A percentile compares a stretch with the other conserved stretches of the same genome.
These are phyloP conservation scores for Pythium scleroteichum DNA, from an alignment of 352 stramenopile species.

Conservation along the genomic window DNA sequence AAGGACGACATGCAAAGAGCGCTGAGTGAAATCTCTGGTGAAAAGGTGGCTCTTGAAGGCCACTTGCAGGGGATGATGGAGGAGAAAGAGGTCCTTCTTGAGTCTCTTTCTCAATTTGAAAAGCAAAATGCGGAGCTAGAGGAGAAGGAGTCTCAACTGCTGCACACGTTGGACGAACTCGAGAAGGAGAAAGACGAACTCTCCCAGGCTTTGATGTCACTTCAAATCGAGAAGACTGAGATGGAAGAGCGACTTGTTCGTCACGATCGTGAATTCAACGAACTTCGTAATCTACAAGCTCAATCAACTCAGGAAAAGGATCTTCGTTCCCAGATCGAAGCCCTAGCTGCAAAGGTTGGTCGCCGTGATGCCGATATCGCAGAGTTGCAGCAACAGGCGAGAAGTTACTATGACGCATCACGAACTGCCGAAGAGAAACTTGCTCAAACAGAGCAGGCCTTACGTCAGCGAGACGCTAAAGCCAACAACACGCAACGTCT, in stretches of 20 bases:
- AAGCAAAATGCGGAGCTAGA: slow-evolving; percentile 55
- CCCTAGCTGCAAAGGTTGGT: slow-evolving; percentile 8
- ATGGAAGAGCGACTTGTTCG: slow-evolving; percentile 8
- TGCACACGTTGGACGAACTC: slow-evolving; percentile 15
- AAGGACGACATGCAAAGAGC: slow-evolving; percentile 66
- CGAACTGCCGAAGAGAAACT: slow-evolving; percentile 13
- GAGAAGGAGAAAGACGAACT: slow-evolving; percentile 26
- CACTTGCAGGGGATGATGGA: slow-evolving; percentile 40
- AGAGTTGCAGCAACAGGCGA: slow-evolving; percentile 18
- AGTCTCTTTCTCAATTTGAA: slow-evolving; percentile 45
- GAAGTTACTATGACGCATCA: slow-evolving; percentile 16
- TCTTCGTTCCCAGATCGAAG: slow-evolving; percentile 6
- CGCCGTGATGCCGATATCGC: slow-evolving; percentile 19
- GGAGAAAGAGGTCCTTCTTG: slow-evolving; percentile 35
- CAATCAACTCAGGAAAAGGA: slow-evolving; percentile 7
- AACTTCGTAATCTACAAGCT: slow-evolving; percentile 6
- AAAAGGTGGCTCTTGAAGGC: slow-evolving; percentile 54
- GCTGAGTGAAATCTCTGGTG: slow-evolving; percentile 40
- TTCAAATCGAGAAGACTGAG: slow-evolving; percentile 9
- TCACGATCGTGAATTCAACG: slow-evolving; percentile 5
- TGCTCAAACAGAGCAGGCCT: slow-evolving; percentile 1
- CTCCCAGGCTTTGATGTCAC: slow-evolving; percentile 3
- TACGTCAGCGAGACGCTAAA: slow-evolving; percentile 16
- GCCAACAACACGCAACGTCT: slow-evolving; percentile 11
- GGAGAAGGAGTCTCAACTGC: slow-evolving; percentile 21